A percentile compares a stretch with the other conserved stretches of the same genome.
Evolutionary conservation across 331 rosid species (phyloP).

Genomic region (Quercus lobata): DNA sequence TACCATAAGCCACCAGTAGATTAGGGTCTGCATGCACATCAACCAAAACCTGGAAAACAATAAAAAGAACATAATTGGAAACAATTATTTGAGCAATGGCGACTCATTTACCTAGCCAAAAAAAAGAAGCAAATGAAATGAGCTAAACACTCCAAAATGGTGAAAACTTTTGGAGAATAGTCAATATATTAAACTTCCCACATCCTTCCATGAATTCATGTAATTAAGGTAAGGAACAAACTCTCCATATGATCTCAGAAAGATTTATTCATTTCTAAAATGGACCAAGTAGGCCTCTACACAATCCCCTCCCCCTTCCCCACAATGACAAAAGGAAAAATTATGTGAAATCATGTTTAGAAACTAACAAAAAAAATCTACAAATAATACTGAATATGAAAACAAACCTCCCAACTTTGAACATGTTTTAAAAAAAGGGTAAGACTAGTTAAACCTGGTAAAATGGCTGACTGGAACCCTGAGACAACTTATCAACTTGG

Average conservation of each 20-base stretch:
- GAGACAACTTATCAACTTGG: slow-evolving; percentile 65
- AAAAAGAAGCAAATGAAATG: not conserved
- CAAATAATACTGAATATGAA: not conserved
- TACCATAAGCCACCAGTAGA: slow-evolving; percentile 89
- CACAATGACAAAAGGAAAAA: not conserved
- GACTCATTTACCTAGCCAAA: not conserved
- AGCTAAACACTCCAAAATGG: not conserved
- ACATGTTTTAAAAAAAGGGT: not conserved
- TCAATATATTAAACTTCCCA: not conserved
- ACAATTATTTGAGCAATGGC: not conserved
- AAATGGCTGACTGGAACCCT: slow-evolving; percentile 81
- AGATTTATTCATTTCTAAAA: not conserved
- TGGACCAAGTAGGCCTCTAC: too few species aligned
- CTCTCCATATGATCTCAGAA: not conserved
- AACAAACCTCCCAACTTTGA: not conserved
- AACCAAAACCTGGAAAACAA: slow-evolving; percentile 64
- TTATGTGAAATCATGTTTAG: not conserved
- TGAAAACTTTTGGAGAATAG: not conserved
- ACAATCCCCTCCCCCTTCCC: too few species aligned
- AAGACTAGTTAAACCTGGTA: slow-evolving; percentile 60
- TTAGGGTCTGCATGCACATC: slow-evolving; percentile 80
- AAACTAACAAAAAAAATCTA: not conserved
- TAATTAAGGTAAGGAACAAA: not conserved
- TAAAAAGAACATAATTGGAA: slow-evolving; percentile 3
- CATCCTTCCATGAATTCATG: not conserved